phyloP scores from a whole-genome alignment of 2,329 filamentous ascomycete genomes.

The Cladosporium sp. region DNA sequence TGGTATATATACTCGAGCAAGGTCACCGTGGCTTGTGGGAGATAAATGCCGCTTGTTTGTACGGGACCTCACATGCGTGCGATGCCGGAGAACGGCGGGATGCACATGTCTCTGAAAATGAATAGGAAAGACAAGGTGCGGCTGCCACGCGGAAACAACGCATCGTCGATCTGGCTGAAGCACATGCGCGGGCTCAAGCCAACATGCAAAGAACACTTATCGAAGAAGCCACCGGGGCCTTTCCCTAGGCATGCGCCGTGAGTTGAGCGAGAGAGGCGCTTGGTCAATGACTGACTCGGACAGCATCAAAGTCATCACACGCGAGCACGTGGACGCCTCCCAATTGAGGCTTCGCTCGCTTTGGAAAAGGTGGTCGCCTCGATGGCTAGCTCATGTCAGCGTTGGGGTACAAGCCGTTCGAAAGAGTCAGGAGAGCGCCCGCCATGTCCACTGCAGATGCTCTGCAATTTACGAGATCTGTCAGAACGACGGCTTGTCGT shows the following conservation, averaged over 20 bases:
- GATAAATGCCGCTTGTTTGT: not conserved
- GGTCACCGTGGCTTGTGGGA: not conserved
- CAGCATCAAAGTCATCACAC: not conserved
- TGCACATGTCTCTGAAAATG: not conserved
- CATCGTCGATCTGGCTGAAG: constrained; percentile 1
- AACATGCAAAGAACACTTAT: not conserved
- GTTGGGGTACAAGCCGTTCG: not conserved
- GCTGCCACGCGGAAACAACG: not conserved
- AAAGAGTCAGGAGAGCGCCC: not conserved
- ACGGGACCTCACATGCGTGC: not conserved
- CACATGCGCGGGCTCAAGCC: not conserved
- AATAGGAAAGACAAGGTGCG: not conserved
- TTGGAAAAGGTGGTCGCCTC: not conserved
- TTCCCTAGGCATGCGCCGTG: not conserved
- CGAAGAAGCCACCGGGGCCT: not conserved
- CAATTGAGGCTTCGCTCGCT: not conserved
- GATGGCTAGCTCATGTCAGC: not conserved
- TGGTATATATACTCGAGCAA: constrained; percentile 1
- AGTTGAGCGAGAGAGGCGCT: not conserved
- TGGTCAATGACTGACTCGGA: not conserved
- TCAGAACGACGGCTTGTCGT: not conserved
- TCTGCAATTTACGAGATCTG: not conserved
- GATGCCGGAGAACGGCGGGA: not conserved
- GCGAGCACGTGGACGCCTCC: not conserved
- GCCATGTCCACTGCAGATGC: not conserved